Conservation (phyloP, 2,329 filamentous ascomycete genomes). For the Colletotrichum salicis region DNA sequence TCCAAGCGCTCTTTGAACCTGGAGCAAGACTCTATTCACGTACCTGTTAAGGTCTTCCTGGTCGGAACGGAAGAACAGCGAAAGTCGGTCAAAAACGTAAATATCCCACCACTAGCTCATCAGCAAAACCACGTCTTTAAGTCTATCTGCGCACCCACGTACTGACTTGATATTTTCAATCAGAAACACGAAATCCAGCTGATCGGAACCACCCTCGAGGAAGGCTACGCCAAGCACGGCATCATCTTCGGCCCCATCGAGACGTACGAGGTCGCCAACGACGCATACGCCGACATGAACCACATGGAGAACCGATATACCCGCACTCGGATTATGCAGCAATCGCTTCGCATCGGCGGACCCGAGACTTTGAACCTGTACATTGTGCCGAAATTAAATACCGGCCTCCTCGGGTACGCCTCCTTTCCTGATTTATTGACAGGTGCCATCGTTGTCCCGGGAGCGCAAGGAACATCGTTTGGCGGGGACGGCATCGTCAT, state of each 20-base stretch:
- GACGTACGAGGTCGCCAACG: not conserved
- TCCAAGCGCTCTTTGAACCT: not conserved
- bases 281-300: not conserved
- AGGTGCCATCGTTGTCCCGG: too few relatives aligned
- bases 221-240: not conserved
- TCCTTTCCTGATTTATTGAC: not conserved
- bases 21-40: not conserved
- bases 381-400: not conserved
- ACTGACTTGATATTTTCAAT: not conserved
- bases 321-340: not conserved
- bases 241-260: not conserved
- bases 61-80: not conserved
- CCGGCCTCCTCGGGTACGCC: not conserved
- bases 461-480: too few relatives aligned
- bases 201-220: not conserved
- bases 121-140: not conserved
- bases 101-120: not conserved
- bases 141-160: not conserved
- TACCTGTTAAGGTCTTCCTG: constrained; percentile 6
- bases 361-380: constrained; percentile 10
- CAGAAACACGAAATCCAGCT: not conserved
- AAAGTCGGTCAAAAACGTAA: not conserved
- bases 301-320: not conserved
- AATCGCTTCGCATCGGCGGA: not conserved
- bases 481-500: too few relatives aligned